Evolutionary conservation across 2,329 filamentous ascomycete species (phyloP).

Genomic region (Coniella vitis): DNA sequence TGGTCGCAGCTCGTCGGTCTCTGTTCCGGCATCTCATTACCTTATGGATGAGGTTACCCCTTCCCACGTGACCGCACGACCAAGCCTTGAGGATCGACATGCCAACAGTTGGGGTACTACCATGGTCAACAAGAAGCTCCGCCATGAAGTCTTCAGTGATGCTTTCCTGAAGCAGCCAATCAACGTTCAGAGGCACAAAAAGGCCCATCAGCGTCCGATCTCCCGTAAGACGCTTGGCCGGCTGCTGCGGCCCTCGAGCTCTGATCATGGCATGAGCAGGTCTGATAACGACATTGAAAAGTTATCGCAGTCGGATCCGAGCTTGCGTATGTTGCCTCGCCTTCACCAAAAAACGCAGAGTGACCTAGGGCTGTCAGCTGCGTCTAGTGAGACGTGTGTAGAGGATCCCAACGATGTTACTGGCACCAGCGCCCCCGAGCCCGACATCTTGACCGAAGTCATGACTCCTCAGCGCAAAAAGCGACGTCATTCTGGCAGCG

Average conservation of each 20-base stretch:
- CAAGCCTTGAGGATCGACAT: conserved; percentile 46
- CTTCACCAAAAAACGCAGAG: conserved; percentile 21
- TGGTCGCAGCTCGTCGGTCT: conserved; percentile 30
- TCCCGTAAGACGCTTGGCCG: conserved; percentile 45
- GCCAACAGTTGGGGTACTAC: conserved; percentile 81
- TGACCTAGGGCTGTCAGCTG: conserved; percentile 19
- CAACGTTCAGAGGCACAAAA: conserved; percentile 69
- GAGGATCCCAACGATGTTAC: conserved; percentile 47
- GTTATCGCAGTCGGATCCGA: conserved; percentile 1
- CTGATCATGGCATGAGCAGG: conserved; percentile 34
- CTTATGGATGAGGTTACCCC: conserved; percentile 12
- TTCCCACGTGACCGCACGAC: conserved; percentile 24
- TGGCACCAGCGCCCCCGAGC: conserved; percentile 59
- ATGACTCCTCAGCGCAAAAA: conserved; percentile 41
- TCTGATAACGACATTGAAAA: conserved; percentile 6
- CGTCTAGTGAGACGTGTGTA: conserved; percentile 28
- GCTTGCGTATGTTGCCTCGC: conserved; percentile 3
- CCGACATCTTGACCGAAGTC: conserved; percentile 43
- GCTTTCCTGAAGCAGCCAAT: conserved; percentile 82
- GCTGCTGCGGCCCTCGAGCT: conserved; percentile 37
- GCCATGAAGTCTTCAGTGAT: conserved; percentile 88
- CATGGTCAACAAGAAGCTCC: conserved; percentile 78
- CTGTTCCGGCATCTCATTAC: conserved; percentile 20
- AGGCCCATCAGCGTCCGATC: conserved; percentile 61
- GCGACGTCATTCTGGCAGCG: conserved; percentile 81